These are phyloP conservation scores for Penicillium freii DNA, from an alignment of 2,329 filamentous ascomycete species.

Conservation along the genomic window DNA sequence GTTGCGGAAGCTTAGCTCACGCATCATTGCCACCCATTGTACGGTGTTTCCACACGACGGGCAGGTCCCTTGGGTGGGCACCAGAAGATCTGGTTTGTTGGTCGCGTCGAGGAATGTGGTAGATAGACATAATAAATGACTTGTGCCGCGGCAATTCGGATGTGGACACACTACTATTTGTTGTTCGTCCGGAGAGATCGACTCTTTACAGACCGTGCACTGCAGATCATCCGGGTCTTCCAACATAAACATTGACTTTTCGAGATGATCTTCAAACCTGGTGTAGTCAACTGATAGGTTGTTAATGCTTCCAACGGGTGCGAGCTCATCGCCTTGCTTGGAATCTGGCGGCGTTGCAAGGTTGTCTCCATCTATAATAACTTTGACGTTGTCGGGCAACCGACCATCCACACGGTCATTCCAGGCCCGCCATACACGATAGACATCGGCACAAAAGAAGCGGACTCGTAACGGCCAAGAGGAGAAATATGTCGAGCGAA, in stretches of 20 bases:
- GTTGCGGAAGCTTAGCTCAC: constrained; percentile 72
- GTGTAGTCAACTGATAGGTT: constrained; percentile 55
- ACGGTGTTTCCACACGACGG: constrained; percentile 64
- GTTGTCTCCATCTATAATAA: constrained; percentile 53
- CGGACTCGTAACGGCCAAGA: constrained; percentile 79
- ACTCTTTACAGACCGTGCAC: constrained; percentile 53
- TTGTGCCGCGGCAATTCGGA: constrained; percentile 47
- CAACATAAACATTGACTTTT: constrained; percentile 51
- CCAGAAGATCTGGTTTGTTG: constrained; percentile 43
- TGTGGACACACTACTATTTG: constrained; percentile 54
- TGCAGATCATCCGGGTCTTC: constrained; percentile 33
- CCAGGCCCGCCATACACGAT: constrained; percentile 65
- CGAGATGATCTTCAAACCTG: constrained; percentile 49
- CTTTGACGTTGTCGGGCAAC: constrained; percentile 50
- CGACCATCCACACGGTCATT: constrained; percentile 50
- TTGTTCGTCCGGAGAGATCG: constrained; percentile 38
- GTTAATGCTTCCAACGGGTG: constrained; percentile 40
- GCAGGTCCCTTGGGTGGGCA: constrained; percentile 70
- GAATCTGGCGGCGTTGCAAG: neutral
- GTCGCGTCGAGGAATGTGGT: constrained; percentile 49
- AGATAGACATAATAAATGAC: constrained; percentile 59
- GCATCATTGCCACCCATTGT: constrained; percentile 75
- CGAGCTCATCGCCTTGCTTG: constrained; percentile 15
- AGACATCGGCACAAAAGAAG: constrained; percentile 72
- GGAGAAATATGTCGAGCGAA: constrained; percentile 74